A percentile compares a stretch with the other conserved stretches of the same genome.
Conservation (phyloP, 192 early-diverging fungal genomes). For the Neocallimastix lanati region DNA sequence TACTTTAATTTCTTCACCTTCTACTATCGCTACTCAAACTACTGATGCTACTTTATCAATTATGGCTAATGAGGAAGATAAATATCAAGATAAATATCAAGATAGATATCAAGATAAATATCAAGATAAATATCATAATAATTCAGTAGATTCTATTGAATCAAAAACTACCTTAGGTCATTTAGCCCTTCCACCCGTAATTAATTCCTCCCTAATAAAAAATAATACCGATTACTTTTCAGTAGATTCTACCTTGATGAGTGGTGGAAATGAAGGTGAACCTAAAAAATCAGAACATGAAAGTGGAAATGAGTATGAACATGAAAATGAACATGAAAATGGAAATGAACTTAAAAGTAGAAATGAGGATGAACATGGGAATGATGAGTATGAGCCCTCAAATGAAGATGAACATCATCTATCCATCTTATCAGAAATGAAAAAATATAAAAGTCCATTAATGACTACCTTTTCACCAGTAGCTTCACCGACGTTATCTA, state of each 20-base stretch:
- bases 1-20: neutral
- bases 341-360: too few relatives aligned
- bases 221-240: too few relatives aligned
- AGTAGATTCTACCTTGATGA: neutral
- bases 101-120: too few relatives aligned
- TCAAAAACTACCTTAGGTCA: neutral
- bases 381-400: too few relatives aligned
- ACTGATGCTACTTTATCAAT: neutral
- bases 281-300: too few relatives aligned
- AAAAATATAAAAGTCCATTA: neutral
- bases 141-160: neutral
- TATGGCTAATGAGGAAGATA: neutral
- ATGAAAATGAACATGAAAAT: too few relatives aligned
- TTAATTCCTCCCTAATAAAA: too few relatives aligned
- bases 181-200: too few relatives aligned
- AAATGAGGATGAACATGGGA: too few relatives aligned
- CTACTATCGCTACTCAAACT: neutral
- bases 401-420: neutral
- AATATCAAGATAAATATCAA: too few relatives aligned
- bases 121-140: neutral
- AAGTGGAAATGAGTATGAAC: too few relatives aligned
- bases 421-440: neutral
- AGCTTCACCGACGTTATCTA: neutral
- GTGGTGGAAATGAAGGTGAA: too few relatives aligned
- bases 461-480: neutral